Base-by-base conservation (phyloP, 306 rosid species). In the Boehmeria nivea region DNA sequence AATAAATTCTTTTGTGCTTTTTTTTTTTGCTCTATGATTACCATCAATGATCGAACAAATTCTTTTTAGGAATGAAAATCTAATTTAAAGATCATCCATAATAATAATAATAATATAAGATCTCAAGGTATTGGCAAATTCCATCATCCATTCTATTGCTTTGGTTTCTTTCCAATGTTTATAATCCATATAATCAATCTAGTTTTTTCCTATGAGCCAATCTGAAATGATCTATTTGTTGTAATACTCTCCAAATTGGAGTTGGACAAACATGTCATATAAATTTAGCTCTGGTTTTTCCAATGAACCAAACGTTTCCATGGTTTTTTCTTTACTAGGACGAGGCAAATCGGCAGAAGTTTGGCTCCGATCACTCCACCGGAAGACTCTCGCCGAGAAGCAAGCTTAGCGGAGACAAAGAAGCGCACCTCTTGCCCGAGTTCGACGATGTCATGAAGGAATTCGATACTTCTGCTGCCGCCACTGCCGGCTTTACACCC, bases 391-490 rank as follows among this genome's bases (percentile, higher is more conserved):
- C n/a, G n/a, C 80, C 83, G 31, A 51, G 70, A 57, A 50, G 51
- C 66, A 73, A 47, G 49, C 64, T 60, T 18, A 63, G 34, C 23
- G 83, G 36, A 58, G 86, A 68, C 14, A 78, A 72, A 74, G 90
- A 76, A 22, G 86, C 76, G 28, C 53, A 66, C 47, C 73, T 77
- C 66, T 60, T 54, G 37, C 82, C 81, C 6, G 83, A 82, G 61
- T 60, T 72, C 44, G 56, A 78, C 68, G 84, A 77, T 66, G 61
- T 64, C 57, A 72, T 65, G 54, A 76, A 80, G 46, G 81, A 78
- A 57, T 50, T 77, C 56, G 83, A 80, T 14, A 40, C 10, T 43
- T 74, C 72, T 20, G 57, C 70, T 54, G 66, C 48, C 39, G 67
- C 61, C 33, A 54, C 27, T 51, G 54, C 61, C 54, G 68, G 72